A percentile compares a stretch with the other conserved stretches of the same genome.
phyloP scores from a whole-genome alignment of 345 rosid genomes.

The Eucalyptus curtisii region DNA sequence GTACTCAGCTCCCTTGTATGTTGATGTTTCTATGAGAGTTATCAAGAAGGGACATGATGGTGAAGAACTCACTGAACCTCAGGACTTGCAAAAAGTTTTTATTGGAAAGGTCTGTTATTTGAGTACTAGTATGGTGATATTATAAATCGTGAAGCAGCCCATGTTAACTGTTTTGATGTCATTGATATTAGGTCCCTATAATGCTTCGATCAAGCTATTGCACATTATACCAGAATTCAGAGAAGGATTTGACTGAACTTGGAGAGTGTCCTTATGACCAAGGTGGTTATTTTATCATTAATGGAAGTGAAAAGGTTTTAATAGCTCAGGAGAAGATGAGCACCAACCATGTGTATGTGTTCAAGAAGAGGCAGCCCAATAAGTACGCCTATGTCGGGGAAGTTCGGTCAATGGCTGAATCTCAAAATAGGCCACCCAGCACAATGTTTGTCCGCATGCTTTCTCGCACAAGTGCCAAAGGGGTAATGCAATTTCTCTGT shows the following conservation, averaged over 20 bases:
- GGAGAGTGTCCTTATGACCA: conserved; percentile 99
- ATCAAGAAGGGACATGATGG: conserved; percentile 98
- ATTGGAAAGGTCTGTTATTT: conserved; percentile 66
- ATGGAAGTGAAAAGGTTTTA: conserved; percentile 97
- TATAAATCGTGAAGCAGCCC: neutral
- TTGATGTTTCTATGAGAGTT: conserved; percentile 85
- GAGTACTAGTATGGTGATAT: neutral
- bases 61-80: conserved; percentile 93
- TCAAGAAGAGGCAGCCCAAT: conserved; percentile 97
- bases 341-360: conserved; percentile 94
- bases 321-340: conserved; percentile 99
- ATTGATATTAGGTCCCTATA: conserved; percentile 65
- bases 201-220: conserved; percentile 98
- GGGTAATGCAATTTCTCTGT: conserved; percentile 37
- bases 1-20: conserved; percentile 91
- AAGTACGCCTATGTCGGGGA: conserved; percentile 83
- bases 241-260: conserved; percentile 95
- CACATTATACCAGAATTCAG: conserved; percentile 76
- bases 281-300: conserved; percentile 95
- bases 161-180: neutral
- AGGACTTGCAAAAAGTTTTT: conserved; percentile 87
- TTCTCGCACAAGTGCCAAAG: conserved; percentile 93
- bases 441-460: conserved; percentile 99
- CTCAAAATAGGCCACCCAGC: conserved; percentile 93
- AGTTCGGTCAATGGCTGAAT: conserved; percentile 98